phyloP scores from a whole-genome alignment of 768 basidiomycete species.

The Podaxis pistillaris region DNA sequence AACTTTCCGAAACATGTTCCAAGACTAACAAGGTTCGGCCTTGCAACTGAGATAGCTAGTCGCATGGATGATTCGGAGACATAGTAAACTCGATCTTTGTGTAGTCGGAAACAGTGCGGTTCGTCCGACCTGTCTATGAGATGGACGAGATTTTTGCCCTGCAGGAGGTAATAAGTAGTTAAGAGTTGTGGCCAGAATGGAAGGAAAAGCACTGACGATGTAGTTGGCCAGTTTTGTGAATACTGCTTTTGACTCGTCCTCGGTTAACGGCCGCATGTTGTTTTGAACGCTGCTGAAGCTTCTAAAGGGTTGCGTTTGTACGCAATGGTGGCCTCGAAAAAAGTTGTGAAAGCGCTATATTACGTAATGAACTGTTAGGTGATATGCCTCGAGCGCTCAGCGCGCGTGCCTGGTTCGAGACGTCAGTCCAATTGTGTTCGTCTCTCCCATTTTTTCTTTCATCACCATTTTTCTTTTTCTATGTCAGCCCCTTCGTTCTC shows the following conservation, averaged over 20 bases:
- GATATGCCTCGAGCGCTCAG: not conserved
- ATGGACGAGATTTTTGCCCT: constrained; percentile 97
- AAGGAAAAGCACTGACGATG: constrained; percentile 57
- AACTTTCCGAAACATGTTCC: constrained; percentile 99
- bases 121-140: constrained; percentile 94
- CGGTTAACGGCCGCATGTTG: constrained; percentile 90
- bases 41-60: constrained; percentile 86
- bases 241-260: constrained; percentile 94
- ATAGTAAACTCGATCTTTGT: constrained; percentile 95
- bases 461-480: not conserved
- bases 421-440: not conserved
- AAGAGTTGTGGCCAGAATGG: constrained; percentile 1
- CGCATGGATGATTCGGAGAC: constrained; percentile 95
- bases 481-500: constrained; percentile 61
- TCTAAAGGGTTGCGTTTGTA: not conserved
- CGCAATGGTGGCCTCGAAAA: not conserved
- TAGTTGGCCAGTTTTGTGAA: constrained; percentile 98
- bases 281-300: not conserved
- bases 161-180: not conserved
- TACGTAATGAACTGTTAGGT: constrained; percentile 15
- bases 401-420: not conserved
- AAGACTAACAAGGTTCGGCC: constrained; percentile 87
- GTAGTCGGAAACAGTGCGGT: constrained; percentile 92
- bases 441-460: not conserved
- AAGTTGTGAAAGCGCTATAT: constrained; percentile 4